These are phyloP conservation scores for Glycyrrhiza uralensis DNA, from an alignment of 306 rosid genomes.

Conservation along the genomic window DNA sequence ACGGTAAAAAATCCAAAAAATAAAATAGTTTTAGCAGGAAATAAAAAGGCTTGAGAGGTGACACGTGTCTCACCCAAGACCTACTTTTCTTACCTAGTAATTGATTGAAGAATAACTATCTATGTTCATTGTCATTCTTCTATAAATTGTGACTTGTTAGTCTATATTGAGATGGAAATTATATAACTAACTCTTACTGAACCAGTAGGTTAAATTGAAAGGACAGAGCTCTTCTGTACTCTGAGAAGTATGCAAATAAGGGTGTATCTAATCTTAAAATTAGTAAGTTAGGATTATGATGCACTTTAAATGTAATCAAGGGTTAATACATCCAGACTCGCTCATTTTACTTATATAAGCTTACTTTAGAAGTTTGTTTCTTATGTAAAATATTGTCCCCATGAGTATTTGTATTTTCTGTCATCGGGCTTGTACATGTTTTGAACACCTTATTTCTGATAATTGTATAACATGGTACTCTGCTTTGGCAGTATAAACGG, in stretches of 20 bases:
- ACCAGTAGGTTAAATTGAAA: background rate
- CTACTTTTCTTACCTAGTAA: too few species aligned
- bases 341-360: background rate
- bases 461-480: background rate
- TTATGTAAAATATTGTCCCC: background rate
- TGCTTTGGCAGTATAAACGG: conserved; percentile 46
- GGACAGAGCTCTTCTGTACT: background rate
- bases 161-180: background rate
- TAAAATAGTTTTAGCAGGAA: too few species aligned
- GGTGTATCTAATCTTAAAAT: background rate
- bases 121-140: background rate
- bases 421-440: background rate
- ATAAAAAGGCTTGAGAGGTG: too few species aligned
- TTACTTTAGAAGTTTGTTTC: background rate
- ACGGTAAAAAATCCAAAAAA: too few species aligned
- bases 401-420: background rate
- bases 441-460: background rate
- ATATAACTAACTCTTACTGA: background rate
- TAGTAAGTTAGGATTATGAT: background rate
- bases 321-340: background rate
- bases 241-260: background rate
- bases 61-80: too few species aligned
- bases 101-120: too few species aligned
- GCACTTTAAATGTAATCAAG: background rate
- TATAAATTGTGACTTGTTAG: background rate